phyloP scores from a whole-genome alignment of 164 flowering plant genomes.

The Piper longum region DNA sequence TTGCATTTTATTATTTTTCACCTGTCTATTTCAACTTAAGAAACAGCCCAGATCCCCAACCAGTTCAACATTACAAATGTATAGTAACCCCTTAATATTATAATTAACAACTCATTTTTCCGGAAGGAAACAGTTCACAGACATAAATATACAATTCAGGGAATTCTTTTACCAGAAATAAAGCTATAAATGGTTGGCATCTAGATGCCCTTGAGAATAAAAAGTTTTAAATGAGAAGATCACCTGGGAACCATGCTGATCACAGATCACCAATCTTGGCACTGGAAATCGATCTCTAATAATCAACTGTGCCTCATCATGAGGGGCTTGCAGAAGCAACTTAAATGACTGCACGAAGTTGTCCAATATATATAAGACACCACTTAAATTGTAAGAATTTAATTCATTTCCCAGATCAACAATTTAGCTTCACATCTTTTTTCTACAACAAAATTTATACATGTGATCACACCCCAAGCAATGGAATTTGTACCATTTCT shows the following conservation, averaged over 20 bases:
- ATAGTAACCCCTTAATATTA: too few relatives aligned
- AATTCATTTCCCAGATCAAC: not conserved
- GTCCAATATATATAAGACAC: not conserved
- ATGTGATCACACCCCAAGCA: not conserved
- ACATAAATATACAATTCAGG: too few relatives aligned
- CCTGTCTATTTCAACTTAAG: too few relatives aligned
- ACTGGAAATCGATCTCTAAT: constrained; percentile 76
- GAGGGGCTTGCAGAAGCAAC: constrained; percentile 63
- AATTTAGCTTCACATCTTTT: not conserved
- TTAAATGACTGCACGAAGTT: constrained; percentile 52
- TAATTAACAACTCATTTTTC: too few relatives aligned
- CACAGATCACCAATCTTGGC: constrained; percentile 89
- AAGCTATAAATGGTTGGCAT: too few relatives aligned
- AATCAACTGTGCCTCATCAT: constrained; percentile 59
- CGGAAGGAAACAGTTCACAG: too few relatives aligned
- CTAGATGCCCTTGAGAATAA: too few relatives aligned
- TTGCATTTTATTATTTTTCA: too few relatives aligned
- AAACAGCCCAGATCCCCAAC: too few relatives aligned
- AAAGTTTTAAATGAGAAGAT: not conserved
- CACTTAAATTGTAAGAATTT: not conserved
- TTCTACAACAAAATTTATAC: not conserved
- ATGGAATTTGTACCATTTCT: not conserved
- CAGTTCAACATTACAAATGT: too few relatives aligned
- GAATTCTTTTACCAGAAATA: too few relatives aligned
- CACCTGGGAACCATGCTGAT: constrained; percentile 99